A percentile compares a stretch with the other conserved stretches of the same genome.
phyloP scores from a whole-genome alignment of 2,329 filamentous ascomycete species.

The Pseudocercospora crystallina region DNA sequence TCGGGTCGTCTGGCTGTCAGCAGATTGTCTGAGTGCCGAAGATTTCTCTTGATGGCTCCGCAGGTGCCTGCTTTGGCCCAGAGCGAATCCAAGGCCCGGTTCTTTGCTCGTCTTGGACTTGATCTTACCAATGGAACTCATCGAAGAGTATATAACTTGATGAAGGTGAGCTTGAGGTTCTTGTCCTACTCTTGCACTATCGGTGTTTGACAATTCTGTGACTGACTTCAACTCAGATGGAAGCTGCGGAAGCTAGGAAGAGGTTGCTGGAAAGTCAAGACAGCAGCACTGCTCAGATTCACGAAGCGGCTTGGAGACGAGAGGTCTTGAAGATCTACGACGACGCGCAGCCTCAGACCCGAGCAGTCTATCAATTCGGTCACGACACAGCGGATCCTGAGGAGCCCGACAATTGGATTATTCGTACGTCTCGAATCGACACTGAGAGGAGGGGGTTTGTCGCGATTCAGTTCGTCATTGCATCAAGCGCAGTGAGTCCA shows the following conservation, averaged over 20 bases:
- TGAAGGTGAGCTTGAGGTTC: conserved; percentile 37
- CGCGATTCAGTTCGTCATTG: too few relatives aligned
- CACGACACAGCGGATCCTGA: conserved; percentile 37
- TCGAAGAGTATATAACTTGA: conserved; percentile 39
- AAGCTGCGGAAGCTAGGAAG: conserved; percentile 41
- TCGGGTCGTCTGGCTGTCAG: neutral
- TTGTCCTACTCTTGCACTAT: neutral
- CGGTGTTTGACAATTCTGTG: neutral
- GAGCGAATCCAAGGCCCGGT: conserved; percentile 43
- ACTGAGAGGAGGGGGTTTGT: too few relatives aligned
- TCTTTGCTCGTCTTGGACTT: conserved; percentile 42
- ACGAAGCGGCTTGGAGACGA: conserved; percentile 45
- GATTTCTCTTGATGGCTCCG: conserved; percentile 6
- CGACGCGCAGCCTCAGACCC: conserved; percentile 38
- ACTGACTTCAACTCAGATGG: conserved; percentile 34
- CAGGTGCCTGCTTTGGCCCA: conserved; percentile 32
- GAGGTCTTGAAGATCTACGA: conserved; percentile 42
- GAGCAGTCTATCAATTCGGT: conserved; percentile 42
- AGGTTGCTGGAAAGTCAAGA: conserved; percentile 37
- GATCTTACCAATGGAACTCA: conserved; percentile 36
- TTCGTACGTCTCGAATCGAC: conserved; percentile 24
- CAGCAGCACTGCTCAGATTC: conserved; percentile 43
- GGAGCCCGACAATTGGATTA: conserved; percentile 48
- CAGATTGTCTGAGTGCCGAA: neutral
- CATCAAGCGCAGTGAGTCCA: too few relatives aligned